Percentiles rank a stretch among this genome's conserved stretches.
Evolutionary conservation across 2,329 filamentous ascomycete species (phyloP).

Genomic region (Clonostachys chloroleuca): DNA sequence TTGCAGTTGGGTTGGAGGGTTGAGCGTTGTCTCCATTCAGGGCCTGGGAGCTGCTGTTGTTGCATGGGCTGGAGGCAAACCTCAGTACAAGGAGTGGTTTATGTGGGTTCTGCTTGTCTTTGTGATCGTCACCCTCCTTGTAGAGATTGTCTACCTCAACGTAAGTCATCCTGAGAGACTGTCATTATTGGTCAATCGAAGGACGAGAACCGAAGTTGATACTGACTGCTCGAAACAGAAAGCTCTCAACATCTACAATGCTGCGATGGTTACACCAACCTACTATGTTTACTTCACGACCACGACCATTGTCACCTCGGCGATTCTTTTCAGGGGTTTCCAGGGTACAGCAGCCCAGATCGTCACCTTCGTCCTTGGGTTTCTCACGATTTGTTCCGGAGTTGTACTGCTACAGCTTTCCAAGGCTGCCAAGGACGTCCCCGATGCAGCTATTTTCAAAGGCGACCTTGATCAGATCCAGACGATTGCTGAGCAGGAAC

Average conservation of each 20-base stretch:
- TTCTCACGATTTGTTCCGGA: conserved; percentile 88
- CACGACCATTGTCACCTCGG: conserved; percentile 89
- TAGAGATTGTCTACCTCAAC: conserved; percentile 93
- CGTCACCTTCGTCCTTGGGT: conserved; percentile 85
- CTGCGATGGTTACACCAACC: conserved; percentile 92
- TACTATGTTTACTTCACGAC: conserved; percentile 99
- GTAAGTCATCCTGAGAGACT: conserved; percentile 49
- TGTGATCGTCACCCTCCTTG: conserved; percentile 81
- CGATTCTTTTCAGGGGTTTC: conserved; percentile 89
- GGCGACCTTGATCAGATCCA: conserved; percentile 94
- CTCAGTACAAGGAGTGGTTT: conserved; percentile 98
- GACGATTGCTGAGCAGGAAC: conserved; percentile 90
- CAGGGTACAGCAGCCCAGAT: conserved; percentile 80
- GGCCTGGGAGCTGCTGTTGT: conserved; percentile 88
- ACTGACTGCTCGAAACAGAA: conserved; percentile 60
- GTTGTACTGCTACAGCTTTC: conserved; percentile 94
- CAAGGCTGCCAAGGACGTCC: conserved; percentile 96
- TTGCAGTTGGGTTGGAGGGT: conserved; percentile 88
- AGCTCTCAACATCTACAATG: conserved; percentile 96
- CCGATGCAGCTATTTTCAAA: conserved; percentile 85
- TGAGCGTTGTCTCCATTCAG: conserved; percentile 94
- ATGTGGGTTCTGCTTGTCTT: conserved; percentile 89
- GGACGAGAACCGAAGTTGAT: background rate
- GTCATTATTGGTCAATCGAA: background rate
- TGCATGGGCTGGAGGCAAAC: conserved; percentile 70